phyloP scores from a whole-genome alignment of 2,329 filamentous ascomycete species.

The Ceratocystis cacaofunesta region DNA sequence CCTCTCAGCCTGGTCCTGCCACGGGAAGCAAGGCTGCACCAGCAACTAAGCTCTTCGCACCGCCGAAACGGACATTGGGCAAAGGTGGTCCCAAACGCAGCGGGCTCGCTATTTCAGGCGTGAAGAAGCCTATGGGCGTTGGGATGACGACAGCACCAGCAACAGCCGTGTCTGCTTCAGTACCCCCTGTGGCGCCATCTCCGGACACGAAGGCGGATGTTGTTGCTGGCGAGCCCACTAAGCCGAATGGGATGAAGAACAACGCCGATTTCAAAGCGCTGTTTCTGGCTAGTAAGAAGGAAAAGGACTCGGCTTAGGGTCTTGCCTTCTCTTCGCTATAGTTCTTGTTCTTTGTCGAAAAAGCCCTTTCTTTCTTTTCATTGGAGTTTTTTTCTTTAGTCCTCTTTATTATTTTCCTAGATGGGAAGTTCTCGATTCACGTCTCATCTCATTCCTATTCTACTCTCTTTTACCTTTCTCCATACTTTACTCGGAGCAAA shows the following conservation, averaged over 20 bases:
- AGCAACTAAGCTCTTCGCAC: slow-evolving; percentile 15
- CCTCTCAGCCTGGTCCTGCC: background rate
- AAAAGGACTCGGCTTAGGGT: background rate
- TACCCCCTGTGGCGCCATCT: slow-evolving; percentile 18
- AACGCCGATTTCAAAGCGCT: slow-evolving; percentile 46
- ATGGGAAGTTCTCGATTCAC: background rate
- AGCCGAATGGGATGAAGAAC: slow-evolving; percentile 28
- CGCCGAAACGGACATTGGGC: slow-evolving; percentile 21
- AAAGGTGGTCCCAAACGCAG: slow-evolving; percentile 21
- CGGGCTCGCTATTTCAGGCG: slow-evolving; percentile 33
- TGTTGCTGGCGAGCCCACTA: slow-evolving; percentile 7
- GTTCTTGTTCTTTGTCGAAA: background rate
- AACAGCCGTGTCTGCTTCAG: slow-evolving; percentile 20
- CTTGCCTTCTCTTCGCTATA: background rate
- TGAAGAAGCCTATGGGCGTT: slow-evolving; percentile 19
- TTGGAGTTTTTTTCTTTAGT: background rate
- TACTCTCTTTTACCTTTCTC: background rate
- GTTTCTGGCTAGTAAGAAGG: slow-evolving; percentile 23
- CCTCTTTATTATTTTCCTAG: background rate
- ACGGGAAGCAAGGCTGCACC: background rate
- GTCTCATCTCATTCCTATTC: background rate
- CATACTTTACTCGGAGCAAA: no score
- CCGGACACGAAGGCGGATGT: slow-evolving; percentile 6
- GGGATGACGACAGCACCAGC: background rate
- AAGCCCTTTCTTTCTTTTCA: background rate